Conservation (phyloP, 768 basidiomycete species). For the Xerocomus brunneocitrinus region DNA sequence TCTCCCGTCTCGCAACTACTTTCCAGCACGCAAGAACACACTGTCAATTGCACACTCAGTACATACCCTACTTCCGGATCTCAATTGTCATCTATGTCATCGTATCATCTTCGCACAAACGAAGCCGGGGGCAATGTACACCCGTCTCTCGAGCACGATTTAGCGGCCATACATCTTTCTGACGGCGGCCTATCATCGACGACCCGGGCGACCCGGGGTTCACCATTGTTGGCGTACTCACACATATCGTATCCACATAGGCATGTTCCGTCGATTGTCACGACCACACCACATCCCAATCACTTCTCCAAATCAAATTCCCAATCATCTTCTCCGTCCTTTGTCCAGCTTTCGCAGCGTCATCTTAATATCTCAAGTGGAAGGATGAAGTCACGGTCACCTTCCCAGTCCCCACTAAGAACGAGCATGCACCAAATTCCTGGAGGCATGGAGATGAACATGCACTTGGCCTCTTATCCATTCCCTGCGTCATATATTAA, state of each 20-base stretch:
- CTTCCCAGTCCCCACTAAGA: slow-evolving; percentile 30
- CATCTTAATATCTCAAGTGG: slow-evolving; percentile 20
- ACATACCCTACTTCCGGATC: slow-evolving; percentile 31
- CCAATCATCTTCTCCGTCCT: slow-evolving; percentile 9
- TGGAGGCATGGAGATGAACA: slow-evolving; percentile 12
- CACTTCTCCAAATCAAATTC: slow-evolving; percentile 14
- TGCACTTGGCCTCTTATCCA: slow-evolving; percentile 7
- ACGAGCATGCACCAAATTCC: slow-evolving; percentile 16
- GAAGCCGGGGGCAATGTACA: slow-evolving; percentile 6
- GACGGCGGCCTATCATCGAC: slow-evolving; percentile 6
- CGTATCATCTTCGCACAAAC: slow-evolving; percentile 26
- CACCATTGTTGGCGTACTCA: slow-evolving; percentile 15
- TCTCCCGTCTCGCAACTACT: slow-evolving; percentile 22
- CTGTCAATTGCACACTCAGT: slow-evolving; percentile 21
- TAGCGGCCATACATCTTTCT: slow-evolving; percentile 21
- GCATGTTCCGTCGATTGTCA: slow-evolving; percentile 48
- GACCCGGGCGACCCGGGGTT: not conserved
- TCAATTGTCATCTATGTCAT: slow-evolving; percentile 32
- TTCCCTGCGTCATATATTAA: slow-evolving; percentile 38
- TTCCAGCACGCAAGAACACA: slow-evolving; percentile 16
- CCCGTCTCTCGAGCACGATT: slow-evolving; percentile 20
- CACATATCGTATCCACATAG: slow-evolving; percentile 35
- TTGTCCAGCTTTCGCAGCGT: slow-evolving; percentile 23
- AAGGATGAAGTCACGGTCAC: slow-evolving; percentile 28
- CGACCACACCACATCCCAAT: slow-evolving; percentile 35